Evolutionary conservation across 345 rosid species (phyloP).

Genomic region (Salix dunnii): DNA sequence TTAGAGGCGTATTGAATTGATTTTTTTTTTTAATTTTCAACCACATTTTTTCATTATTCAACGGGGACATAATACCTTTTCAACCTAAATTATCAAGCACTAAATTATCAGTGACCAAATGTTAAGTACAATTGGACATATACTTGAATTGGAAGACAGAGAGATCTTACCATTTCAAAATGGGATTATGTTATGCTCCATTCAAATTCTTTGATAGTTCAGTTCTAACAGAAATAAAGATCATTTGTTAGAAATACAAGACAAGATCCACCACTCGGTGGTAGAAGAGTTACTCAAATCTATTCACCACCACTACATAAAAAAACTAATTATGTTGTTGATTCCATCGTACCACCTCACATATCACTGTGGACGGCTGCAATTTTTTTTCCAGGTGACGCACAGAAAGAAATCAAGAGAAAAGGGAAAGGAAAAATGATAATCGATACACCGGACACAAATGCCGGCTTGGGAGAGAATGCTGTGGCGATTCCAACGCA

Average conservation of each 20-base stretch:
- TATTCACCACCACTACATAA: neutral
- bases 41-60: slow-evolving; percentile 8
- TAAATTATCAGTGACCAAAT: neutral
- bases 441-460: too few species aligned
- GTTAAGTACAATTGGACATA: neutral
- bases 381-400: too few species aligned
- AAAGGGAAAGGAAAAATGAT: too few species aligned
- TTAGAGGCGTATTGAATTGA: neutral
- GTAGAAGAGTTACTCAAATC: neutral
- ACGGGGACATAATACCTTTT: slow-evolving; percentile 22
- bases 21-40: neutral
- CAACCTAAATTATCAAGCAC: neutral
- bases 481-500: too few species aligned
- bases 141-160: slow-evolving; percentile 16
- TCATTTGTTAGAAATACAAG: neutral
- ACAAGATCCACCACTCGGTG: neutral
- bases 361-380: too few species aligned
- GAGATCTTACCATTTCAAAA: neutral
- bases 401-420: too few species aligned
- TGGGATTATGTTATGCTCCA: neutral
- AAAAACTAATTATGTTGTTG: too few species aligned
- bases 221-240: slow-evolving; percentile 15
- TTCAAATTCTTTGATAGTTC: slow-evolving; percentile 13
- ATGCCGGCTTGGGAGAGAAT: too few species aligned
- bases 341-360: too few species aligned